Base-by-base conservation (phyloP, 129 eudicot species). In the Deinandra increscens region DNA sequence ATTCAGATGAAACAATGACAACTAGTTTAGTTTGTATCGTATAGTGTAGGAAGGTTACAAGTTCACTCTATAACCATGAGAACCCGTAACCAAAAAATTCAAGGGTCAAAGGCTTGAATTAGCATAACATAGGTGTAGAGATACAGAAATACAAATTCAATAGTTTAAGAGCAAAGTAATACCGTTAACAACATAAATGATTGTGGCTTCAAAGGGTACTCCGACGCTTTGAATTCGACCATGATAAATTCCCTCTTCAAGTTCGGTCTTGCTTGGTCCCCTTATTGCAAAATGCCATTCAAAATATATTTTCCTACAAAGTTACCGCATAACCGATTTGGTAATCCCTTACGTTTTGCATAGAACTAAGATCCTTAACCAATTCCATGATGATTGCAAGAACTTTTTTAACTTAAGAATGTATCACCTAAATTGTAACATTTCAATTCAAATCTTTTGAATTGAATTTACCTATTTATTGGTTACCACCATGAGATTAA, bases 261-360 rank as follows among this genome's bases (percentile, higher is more conserved):
- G 89, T 73, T 94, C 99, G 0, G 99, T 79, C 19, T 94, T 97
- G 49, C 77, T 45, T 14, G 99, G 97, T 53, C 99, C 99, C 83
- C 90, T 85, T 62, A 94, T 84, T 7, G 99, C 99, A 79, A 94
- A 94, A 48, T 94, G 99, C 99, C 99, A 94, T 68, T 94, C 99
- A 78, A 94, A 94, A 94, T 80, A 94, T 94, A 15, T 89, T 94
- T 77, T 94, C 99, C 99, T 94, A 80, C 66, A 41, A 23, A 59
- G 37, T 7, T 4, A 49, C 59, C 8, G 26, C 41, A 46, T 15
- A 39, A 14, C 29, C 55, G 1, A 17, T 50, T 49, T 38, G 63
- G 44, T 43, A 17, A 60, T 34, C 62, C 49, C n/a, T 7, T 34
- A 18, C 20, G 13, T 60, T 34, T 9, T n/a, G 46, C 45, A 60